These are phyloP conservation scores for Achaetomiella virescens DNA, from an alignment of 495 filamentous ascomycete species.

Conservation along the genomic window DNA sequence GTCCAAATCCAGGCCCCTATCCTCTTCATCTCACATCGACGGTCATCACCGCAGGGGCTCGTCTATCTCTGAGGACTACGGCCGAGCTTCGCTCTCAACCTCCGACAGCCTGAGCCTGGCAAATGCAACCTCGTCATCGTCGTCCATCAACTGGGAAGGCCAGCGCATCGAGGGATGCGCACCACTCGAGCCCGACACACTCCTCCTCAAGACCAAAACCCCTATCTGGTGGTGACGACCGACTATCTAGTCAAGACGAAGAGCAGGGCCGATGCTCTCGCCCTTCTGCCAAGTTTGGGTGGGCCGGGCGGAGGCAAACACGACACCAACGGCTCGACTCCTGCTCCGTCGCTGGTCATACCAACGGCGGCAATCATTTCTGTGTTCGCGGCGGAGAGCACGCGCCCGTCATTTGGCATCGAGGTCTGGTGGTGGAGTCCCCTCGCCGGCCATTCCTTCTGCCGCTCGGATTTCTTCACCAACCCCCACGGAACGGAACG, in stretches of 20 bases:
- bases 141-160: slow-evolving; percentile 25
- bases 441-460: slow-evolving; percentile 46
- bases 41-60: slow-evolving; percentile 21
- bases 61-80: slow-evolving; percentile 23
- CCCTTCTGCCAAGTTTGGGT: slow-evolving; percentile 35
- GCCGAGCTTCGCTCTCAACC: slow-evolving; percentile 20
- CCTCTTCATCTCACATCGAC: slow-evolving; percentile 16
- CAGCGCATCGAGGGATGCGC: slow-evolving; percentile 52
- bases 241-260: slow-evolving; percentile 78
- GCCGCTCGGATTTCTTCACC: slow-evolving; percentile 53
- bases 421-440: slow-evolving; percentile 73
- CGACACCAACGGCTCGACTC: slow-evolving; percentile 13
- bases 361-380: slow-evolving; percentile 70
- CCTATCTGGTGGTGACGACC: slow-evolving; percentile 87
- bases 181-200: slow-evolving; percentile 71
- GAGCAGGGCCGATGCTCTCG: slow-evolving; percentile 54
- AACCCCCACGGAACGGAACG: slow-evolving; percentile 66
- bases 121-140: slow-evolving; percentile 6
- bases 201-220: slow-evolving; percentile 79
- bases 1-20: slow-evolving; percentile 22
- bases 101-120: slow-evolving; percentile 18
- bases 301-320: slow-evolving; percentile 6
- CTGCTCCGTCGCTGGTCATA: slow-evolving; percentile 38
- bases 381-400: slow-evolving; percentile 73
- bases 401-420: slow-evolving; percentile 68